A percentile compares a stretch with the other conserved stretches of the same genome.
These are phyloP conservation scores for Agaricus sinodeliciosus DNA, from an alignment of 768 basidiomycete species.

Conservation along the genomic window DNA sequence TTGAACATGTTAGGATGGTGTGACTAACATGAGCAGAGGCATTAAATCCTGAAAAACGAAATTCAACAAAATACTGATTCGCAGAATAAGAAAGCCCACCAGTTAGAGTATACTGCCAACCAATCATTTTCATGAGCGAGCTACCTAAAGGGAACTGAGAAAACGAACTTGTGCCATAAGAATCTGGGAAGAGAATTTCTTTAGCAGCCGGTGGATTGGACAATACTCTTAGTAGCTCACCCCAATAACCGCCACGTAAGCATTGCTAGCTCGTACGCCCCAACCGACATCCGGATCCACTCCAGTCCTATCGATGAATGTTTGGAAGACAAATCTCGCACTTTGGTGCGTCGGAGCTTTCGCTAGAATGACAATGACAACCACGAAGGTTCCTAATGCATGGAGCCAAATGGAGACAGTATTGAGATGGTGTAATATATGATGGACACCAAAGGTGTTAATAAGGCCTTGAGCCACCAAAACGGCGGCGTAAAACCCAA, in stretches of 20 bases:
- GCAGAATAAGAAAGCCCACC: conserved; percentile 27
- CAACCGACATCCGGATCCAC: conserved; percentile 41
- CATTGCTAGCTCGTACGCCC: conserved; percentile 59
- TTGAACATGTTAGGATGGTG: neutral
- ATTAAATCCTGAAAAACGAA: conserved; percentile 51
- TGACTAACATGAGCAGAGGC: conserved; percentile 59
- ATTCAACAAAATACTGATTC: neutral
- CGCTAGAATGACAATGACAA: conserved; percentile 64
- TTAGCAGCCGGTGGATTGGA: neutral
- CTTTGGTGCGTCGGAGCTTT: conserved; percentile 68
- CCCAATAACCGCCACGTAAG: conserved; percentile 67
- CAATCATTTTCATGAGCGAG: neutral
- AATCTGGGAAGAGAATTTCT: conserved; percentile 27
- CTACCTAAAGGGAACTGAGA: neutral
- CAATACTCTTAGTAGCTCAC: conserved; percentile 19
- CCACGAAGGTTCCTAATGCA: conserved; percentile 57
- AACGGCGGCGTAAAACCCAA: conserved; percentile 65
- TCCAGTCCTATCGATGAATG: conserved; percentile 68
- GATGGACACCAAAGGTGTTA: conserved; percentile 68
- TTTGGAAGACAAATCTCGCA: conserved; percentile 61
- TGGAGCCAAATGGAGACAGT: conserved; percentile 75
- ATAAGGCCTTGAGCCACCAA: conserved; percentile 62
- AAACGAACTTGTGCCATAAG: conserved; percentile 55
- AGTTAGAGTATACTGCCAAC: conserved; percentile 53
- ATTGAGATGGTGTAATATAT: conserved; percentile 55